Percentiles rank a stretch among this genome's conserved stretches.
Evolutionary conservation across 768 basidiomycete species (phyloP).

Genomic region (Agaricus blazei): DNA sequence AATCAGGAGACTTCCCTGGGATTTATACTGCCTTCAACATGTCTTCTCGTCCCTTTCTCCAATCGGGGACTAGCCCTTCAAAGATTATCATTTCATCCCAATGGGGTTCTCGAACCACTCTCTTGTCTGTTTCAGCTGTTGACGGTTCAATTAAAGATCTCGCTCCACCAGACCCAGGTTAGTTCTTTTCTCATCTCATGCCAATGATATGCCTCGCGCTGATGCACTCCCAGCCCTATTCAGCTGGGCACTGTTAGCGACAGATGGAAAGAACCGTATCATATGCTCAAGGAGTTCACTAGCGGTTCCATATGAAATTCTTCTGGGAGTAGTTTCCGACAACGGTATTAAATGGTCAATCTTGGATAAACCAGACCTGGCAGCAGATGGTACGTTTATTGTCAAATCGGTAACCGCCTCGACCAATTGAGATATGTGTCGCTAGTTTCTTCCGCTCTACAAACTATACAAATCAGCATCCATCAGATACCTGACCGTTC

Average conservation of each 20-base stretch:
- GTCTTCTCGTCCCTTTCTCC: constrained; percentile 26
- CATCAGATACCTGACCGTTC: constrained; percentile 44
- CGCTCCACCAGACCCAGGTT: constrained; percentile 18
- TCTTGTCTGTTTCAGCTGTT: constrained; percentile 39
- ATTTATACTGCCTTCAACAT: constrained; percentile 52
- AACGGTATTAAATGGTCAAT: constrained; percentile 26
- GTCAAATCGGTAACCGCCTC: background rate
- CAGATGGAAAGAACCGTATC: constrained; percentile 36
- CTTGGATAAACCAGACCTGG: constrained; percentile 37
- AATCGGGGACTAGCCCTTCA: constrained; percentile 10
- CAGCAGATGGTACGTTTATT: constrained; percentile 30
- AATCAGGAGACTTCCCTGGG: constrained; percentile 48
- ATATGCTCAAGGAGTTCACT: constrained; percentile 49
- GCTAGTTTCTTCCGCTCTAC: constrained; percentile 39
- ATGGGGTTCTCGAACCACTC: constrained; percentile 49
- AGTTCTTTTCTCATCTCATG: background rate
- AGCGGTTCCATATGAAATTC: constrained; percentile 39
- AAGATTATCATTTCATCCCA: constrained; percentile 41
- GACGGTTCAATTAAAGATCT: constrained; percentile 39
- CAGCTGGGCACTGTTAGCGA: constrained; percentile 52
- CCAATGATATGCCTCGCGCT: constrained; percentile 14
- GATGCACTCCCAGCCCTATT: constrained; percentile 26
- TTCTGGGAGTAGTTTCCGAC: constrained; percentile 35
- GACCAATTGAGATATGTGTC: background rate
- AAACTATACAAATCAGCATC: constrained; percentile 34